Evolutionary conservation across 495 filamentous ascomycete genomes (phyloP).

Genomic region (Daldinia concentrica): DNA sequence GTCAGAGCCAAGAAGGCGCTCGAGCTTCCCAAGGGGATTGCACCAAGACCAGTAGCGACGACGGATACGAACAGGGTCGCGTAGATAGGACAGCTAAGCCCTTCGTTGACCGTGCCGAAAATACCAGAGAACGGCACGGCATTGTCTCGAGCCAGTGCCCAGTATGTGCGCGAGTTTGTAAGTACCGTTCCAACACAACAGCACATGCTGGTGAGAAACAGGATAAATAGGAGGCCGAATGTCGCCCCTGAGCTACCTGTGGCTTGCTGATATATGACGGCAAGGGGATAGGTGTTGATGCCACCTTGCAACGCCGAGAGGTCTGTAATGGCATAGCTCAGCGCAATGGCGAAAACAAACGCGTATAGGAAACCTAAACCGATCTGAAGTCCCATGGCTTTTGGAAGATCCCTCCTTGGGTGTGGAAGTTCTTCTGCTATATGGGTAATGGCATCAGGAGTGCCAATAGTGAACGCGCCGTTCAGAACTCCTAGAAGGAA

Average conservation of each 20-base stretch:
- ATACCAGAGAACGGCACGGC: conserved; percentile 63
- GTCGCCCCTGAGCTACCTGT: conserved; percentile 67
- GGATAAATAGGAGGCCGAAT: conserved; percentile 74
- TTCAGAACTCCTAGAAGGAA: conserved; percentile 87
- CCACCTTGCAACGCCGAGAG: conserved; percentile 66
- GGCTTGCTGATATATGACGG: conserved; percentile 81
- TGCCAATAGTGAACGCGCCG: conserved; percentile 85
- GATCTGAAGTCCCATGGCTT: conserved; percentile 67
- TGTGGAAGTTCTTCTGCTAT: conserved; percentile 84
- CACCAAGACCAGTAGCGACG: conserved; percentile 72
- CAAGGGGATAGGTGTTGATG: conserved; percentile 73
- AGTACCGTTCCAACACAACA: conserved; percentile 74
- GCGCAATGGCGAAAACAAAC: conserved; percentile 76
- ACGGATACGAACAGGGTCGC: conserved; percentile 71
- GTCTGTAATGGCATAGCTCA: conserved; percentile 76
- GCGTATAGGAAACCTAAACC: conserved; percentile 70
- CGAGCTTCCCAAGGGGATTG: conserved; percentile 75
- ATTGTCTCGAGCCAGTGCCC: conserved; percentile 81
- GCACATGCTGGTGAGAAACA: conserved; percentile 70
- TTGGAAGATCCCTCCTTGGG: conserved; percentile 70
- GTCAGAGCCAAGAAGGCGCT: conserved; percentile 82
- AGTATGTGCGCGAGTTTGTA: conserved; percentile 84
- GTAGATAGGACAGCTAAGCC: conserved; percentile 70
- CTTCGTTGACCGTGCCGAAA: conserved; percentile 60
- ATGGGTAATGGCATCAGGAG: conserved; percentile 78